Evolutionary conservation across 1,284 basidiomycete genomes (phyloP).

Genomic region (Pseudozyma thailandica): DNA sequence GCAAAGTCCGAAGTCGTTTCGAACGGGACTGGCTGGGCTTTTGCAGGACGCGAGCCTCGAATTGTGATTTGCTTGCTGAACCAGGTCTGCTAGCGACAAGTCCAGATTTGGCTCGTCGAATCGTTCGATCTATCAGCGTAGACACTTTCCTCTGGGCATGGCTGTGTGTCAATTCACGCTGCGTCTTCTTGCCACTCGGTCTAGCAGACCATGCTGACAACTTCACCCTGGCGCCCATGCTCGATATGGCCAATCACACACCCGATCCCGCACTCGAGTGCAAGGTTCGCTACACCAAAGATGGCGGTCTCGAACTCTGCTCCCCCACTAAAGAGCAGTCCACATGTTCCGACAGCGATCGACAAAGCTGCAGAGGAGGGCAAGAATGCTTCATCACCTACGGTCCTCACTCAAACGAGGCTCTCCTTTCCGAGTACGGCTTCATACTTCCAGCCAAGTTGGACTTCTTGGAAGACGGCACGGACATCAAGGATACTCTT

Average conservation of each 20-base stretch:
- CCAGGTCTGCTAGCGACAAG: conserved; percentile 11
- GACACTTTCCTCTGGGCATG: conserved; percentile 53
- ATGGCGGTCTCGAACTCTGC: conserved; percentile 48
- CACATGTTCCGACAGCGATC: background rate
- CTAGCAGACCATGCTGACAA: conserved; percentile 59
- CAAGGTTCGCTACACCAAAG: conserved; percentile 43
- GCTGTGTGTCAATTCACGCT: conserved; percentile 64
- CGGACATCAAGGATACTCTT: background rate
- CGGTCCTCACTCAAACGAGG: conserved; percentile 59
- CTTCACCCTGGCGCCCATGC: conserved; percentile 62
- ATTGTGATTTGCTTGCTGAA: conserved; percentile 16
- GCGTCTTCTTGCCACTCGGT: conserved; percentile 54
- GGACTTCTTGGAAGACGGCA: background rate
- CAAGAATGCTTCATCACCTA: conserved; percentile 63
- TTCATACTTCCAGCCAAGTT: conserved; percentile 45
- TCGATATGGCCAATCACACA: conserved; percentile 67
- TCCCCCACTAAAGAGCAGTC: conserved; percentile 25
- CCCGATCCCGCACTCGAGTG: conserved; percentile 38
- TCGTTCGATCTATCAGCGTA: conserved; percentile 6
- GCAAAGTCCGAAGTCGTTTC: conserved; percentile 41
- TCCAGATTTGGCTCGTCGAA: conserved; percentile 8
- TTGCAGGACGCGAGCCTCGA: conserved; percentile 6
- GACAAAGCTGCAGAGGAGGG: conserved; percentile 9
- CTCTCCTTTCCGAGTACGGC: conserved; percentile 60
- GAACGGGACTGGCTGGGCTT: conserved; percentile 43